A percentile compares a stretch with the other conserved stretches of the same genome.
phyloP scores from a whole-genome alignment of 2,329 filamentous ascomycete genomes.

The Penicillium sclerotigenum region DNA sequence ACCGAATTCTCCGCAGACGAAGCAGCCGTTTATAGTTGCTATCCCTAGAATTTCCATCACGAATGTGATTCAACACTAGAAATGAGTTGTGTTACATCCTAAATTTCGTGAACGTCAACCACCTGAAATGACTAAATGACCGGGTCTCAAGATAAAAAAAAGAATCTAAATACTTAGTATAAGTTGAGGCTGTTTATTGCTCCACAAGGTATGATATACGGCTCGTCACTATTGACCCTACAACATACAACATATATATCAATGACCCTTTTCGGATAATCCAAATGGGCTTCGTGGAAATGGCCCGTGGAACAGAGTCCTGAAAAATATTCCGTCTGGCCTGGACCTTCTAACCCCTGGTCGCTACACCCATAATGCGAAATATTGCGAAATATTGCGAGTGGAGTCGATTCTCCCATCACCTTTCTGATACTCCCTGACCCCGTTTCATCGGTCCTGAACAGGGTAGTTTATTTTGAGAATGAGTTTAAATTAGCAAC shows the following conservation, averaged over 20 bases:
- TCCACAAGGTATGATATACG: neutral
- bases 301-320: neutral
- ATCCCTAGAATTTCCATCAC: neutral
- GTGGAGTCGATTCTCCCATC: neutral
- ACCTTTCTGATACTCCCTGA: neutral
- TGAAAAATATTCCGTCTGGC: neutral
- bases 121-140: neutral
- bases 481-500: constrained; percentile 6
- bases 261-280: neutral
- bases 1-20: neutral
- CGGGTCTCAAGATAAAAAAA: neutral
- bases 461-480: constrained; percentile 7
- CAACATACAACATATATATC: neutral
- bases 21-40: neutral
- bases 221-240: neutral
- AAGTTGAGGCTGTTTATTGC: neutral
- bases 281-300: neutral
- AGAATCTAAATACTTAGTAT: neutral
- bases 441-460: constrained; percentile 1
- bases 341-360: neutral
- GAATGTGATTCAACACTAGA: neutral
- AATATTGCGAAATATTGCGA: neutral
- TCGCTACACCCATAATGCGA: neutral
- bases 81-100: constrained; percentile 7
- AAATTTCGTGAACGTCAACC: neutral